Evolutionary conservation across 345 rosid species (phyloP).

Genomic region (Boechera retrofracta): DNA sequence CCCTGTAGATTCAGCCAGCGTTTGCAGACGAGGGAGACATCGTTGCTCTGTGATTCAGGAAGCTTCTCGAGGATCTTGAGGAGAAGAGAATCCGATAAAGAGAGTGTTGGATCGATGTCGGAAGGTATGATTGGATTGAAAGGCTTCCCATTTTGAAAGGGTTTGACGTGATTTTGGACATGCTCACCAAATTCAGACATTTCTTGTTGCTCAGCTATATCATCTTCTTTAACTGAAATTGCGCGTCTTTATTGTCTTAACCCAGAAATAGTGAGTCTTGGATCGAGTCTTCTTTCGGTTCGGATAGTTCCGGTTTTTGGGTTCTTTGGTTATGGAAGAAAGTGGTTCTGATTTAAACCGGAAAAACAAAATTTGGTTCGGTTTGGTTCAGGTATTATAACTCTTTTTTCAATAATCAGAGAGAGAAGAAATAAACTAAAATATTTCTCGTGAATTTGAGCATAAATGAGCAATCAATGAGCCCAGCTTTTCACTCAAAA

Average conservation of each 20-base stretch:
- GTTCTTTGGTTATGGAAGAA: background rate
- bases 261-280: slow-evolving; percentile 1
- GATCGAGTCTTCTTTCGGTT: background rate
- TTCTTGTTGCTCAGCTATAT: slow-evolving; percentile 5
- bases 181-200: slow-evolving; percentile 11
- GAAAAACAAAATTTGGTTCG: background rate
- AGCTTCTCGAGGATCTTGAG: slow-evolving; percentile 65
- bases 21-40: slow-evolving; percentile 74
- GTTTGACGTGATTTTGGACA: background rate
- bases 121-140: slow-evolving; percentile 16
- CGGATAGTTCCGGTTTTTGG: background rate
- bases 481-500: slow-evolving; percentile 40
- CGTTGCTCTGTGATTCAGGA: slow-evolving; percentile 57
- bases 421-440: background rate
- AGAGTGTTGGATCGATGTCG: slow-evolving; percentile 64
- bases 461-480: slow-evolving; percentile 32
- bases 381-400: background rate
- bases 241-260: slow-evolving; percentile 3
- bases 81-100: slow-evolving; percentile 73
- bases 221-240: slow-evolving; percentile 3
- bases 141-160: background rate
- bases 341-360: background rate
- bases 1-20: slow-evolving; percentile 89
- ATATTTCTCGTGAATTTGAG: background rate
- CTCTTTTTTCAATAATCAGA: no score